Percentiles rank a stretch among this genome's conserved stretches.
These are phyloP conservation scores for Anastatica hierochuntica DNA, from an alignment of 345 rosid species.

Conservation along the genomic window DNA sequence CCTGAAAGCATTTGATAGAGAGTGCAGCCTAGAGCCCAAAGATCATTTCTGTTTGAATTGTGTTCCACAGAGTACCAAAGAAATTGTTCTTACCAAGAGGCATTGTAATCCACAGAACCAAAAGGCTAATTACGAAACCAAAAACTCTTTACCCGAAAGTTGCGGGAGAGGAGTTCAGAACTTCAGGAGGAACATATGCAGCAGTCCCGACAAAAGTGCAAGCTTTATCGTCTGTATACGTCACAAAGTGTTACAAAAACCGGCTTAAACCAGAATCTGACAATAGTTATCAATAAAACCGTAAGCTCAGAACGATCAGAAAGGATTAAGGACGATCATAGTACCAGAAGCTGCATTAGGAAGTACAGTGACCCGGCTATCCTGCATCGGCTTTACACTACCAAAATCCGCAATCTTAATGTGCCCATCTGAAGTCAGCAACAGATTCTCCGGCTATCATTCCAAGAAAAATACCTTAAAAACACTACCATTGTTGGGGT, in stretches of 20 bases:
- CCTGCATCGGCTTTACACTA: slow-evolving; percentile 97
- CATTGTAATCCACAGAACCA: slow-evolving; percentile 10
- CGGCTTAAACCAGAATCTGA: slow-evolving; percentile 2
- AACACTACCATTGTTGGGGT: background rate
- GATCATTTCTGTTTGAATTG: slow-evolving; percentile 79
- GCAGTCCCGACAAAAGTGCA: slow-evolving; percentile 97
- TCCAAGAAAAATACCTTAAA: slow-evolving; percentile 8
- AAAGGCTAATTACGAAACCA: background rate
- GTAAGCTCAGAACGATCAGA: slow-evolving; percentile 1
- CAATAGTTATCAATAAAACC: slow-evolving; percentile 17
- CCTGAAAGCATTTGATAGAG: slow-evolving; percentile 99
- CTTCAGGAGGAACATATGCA: slow-evolving; percentile 98
- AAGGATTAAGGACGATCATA: background rate
- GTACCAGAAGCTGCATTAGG: slow-evolving; percentile 93
- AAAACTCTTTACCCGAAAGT: slow-evolving; percentile 79
- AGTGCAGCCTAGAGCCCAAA: slow-evolving; percentile 99
- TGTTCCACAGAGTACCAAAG: slow-evolving; percentile 23
- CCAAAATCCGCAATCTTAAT: slow-evolving; percentile 97
- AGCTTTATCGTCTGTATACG: slow-evolving; percentile 69
- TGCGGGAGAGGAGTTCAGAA: slow-evolving; percentile 95
- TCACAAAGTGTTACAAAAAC: background rate
- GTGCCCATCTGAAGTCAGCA: slow-evolving; percentile 72
- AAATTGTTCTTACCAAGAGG: slow-evolving; percentile 26
- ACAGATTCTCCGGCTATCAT: slow-evolving; percentile 89
- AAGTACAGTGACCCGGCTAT: slow-evolving; percentile 75